Conservation (phyloP, 176 grass and related monocot species). For the Hordeum marinum region DNA sequence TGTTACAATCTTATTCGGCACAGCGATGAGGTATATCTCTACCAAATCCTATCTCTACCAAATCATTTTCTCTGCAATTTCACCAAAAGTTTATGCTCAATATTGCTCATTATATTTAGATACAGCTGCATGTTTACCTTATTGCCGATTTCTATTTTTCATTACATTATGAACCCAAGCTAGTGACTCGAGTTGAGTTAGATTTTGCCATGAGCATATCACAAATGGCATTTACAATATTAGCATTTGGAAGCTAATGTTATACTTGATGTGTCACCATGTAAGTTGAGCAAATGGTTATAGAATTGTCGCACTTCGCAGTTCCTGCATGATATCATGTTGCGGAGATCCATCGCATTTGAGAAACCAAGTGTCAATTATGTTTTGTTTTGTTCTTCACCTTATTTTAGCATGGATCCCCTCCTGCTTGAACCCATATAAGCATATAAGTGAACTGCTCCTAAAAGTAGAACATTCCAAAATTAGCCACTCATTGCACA, state of each 20-base stretch:
- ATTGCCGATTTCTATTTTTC: not conserved
- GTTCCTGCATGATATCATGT: not conserved
- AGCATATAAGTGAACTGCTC: not conserved
- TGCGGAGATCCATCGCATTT: not conserved
- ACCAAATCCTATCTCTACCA: not conserved
- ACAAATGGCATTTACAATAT: not conserved
- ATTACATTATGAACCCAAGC: not conserved
- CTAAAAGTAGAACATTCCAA: not conserved
- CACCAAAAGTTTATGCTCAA: not conserved
- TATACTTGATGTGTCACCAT: not conserved
- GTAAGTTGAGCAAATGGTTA: not conserved
- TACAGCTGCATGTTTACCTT: not conserved
- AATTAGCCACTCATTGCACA: not conserved
- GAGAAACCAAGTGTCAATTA: not conserved
- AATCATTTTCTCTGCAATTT: not conserved
- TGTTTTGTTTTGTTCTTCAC: not conserved
- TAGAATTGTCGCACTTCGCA: not conserved
- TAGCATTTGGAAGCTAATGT: conserved; percentile 1
- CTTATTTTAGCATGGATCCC: not conserved
- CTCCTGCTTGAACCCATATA: not conserved
- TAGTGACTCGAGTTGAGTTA: not conserved
- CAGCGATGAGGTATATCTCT: conserved; percentile 48
- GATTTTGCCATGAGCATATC: not conserved
- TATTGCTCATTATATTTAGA: not conserved
- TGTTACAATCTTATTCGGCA: conserved; percentile 57